Evolutionary conservation across 768 basidiomycete species (phyloP).

Genomic region (Lepiota brunneoincarnata): DNA sequence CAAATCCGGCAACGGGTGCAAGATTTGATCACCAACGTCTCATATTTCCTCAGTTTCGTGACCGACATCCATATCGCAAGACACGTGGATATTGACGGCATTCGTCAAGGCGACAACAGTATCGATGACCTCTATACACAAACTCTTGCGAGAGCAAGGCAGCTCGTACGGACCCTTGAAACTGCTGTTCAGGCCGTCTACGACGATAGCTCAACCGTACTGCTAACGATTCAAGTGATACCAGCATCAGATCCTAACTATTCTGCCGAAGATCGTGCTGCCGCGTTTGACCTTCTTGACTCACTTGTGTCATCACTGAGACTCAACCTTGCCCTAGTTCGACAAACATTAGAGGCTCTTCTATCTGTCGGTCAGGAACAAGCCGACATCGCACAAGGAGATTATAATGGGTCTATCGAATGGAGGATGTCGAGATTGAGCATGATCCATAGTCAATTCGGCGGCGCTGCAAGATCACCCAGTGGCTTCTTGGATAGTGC

Average conservation of each 20-base stretch:
- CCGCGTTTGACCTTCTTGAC: conserved; percentile 45
- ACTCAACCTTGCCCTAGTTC: conserved; percentile 52
- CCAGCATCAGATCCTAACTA: conserved; percentile 33
- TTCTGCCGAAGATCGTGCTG: conserved; percentile 28
- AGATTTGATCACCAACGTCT: conserved; percentile 52
- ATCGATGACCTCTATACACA: conserved; percentile 54
- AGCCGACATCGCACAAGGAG: conserved; percentile 63
- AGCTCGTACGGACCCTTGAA: conserved; percentile 70
- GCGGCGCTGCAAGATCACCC: conserved; percentile 34
- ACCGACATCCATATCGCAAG: conserved; percentile 77
- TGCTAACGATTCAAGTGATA: conserved; percentile 58
- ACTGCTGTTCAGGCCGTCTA: conserved; percentile 67
- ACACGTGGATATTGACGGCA: conserved; percentile 80
- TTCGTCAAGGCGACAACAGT: conserved; percentile 46
- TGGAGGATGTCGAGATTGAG: conserved; percentile 75
- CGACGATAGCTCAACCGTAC: conserved; percentile 62
- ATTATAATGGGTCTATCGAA: conserved; percentile 74
- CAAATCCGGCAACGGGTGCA: conserved; percentile 43
- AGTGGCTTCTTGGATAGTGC: conserved; percentile 26
- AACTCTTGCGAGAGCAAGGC: conserved; percentile 67
- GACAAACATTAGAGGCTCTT: conserved; percentile 61
- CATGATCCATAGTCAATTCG: conserved; percentile 50
- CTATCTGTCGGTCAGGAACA: conserved; percentile 68
- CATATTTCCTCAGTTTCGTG: conserved; percentile 54
- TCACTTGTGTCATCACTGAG: conserved; percentile 49